Conservation (phyloP, 1,284 basidiomycete species). For the Schizophyllum amplum region DNA sequence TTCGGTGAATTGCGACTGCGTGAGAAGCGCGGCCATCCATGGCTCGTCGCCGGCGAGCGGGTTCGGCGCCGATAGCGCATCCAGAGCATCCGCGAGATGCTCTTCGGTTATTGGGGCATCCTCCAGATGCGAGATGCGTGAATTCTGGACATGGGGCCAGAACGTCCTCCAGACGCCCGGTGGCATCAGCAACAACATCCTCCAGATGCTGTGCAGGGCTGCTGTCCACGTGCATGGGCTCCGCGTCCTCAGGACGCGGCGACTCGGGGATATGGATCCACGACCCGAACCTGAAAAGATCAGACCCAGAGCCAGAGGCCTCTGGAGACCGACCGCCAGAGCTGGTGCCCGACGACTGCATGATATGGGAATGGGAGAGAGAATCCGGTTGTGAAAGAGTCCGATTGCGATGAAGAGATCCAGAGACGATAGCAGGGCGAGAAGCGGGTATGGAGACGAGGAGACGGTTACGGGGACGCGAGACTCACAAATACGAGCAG, state of each 20-base stretch:
- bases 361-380: not conserved
- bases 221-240: no score
- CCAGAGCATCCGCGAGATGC: not conserved
- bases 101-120: not conserved
- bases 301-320: not conserved
- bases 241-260: not conserved
- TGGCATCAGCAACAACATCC: not conserved
- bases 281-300: not conserved
- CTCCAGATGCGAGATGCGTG: not conserved
- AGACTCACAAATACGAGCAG: not conserved
- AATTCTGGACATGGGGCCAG: no score
- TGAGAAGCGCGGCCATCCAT: not conserved
- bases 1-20: no score
- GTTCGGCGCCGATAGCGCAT: not conserved
- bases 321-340: not conserved
- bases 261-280: not conserved
- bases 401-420: no score
- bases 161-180: not conserved
- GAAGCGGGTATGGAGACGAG: not conserved
- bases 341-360: not conserved
- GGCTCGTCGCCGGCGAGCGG: not conserved
- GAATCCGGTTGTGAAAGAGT: no score
- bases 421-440: not conserved
- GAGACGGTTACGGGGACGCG: not conserved
- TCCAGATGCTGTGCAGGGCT: not conserved